phyloP scores from a whole-genome alignment of 73 alveolate genomes.

The Paraurostyla sp. region DNA sequence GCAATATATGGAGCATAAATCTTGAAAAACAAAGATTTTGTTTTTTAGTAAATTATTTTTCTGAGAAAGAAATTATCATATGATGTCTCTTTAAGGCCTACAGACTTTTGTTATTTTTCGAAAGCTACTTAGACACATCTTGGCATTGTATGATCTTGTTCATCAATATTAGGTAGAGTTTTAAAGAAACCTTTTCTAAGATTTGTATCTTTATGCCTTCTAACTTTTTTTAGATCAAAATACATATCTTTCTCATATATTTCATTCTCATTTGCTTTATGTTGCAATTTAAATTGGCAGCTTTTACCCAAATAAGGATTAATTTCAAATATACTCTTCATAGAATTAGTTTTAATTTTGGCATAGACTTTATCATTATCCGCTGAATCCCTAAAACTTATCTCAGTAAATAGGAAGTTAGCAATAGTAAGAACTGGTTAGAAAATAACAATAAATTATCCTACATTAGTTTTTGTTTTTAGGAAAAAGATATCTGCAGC shows the following conservation, averaged over 20 bases:
- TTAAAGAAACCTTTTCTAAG: neutral
- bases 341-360: neutral
- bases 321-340: neutral
- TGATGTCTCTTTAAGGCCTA: neutral
- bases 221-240: neutral
- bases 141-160: neutral
- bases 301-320: constrained; percentile 2
- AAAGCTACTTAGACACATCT: neutral
- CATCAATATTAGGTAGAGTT: neutral
- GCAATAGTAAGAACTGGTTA: constrained; percentile 16
- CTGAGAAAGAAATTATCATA: constrained; percentile 37
- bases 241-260: neutral
- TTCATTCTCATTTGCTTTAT: neutral
- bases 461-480: constrained; percentile 45
- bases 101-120: neutral
- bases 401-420: constrained; percentile 32
- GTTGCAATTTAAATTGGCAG: neutral
- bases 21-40: constrained; percentile 2
- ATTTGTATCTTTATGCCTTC: neutral
- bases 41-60: neutral
- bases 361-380: neutral
- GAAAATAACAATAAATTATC: constrained; percentile 12
- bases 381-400: neutral
- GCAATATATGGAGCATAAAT: constrained; percentile 48
- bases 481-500: neutral